phyloP scores from a whole-genome alignment of 2,329 filamentous ascomycete species.

The Nemania sp. region DNA sequence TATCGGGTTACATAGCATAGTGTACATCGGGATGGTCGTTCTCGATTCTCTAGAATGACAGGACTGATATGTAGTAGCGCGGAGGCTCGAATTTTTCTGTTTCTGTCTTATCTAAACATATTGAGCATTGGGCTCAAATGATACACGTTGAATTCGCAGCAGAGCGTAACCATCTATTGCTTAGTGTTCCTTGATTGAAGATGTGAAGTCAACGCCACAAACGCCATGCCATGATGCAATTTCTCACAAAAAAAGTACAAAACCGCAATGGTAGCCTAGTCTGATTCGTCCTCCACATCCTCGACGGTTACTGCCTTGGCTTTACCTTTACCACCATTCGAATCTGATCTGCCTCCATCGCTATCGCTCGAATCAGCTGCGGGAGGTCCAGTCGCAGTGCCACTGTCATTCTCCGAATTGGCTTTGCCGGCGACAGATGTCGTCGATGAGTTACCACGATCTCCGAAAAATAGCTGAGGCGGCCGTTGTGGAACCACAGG shows the following conservation, averaged over 20 bases:
- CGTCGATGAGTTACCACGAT: constrained; percentile 29
- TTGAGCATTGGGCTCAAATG: constrained; percentile 16
- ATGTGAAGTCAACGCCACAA: constrained; percentile 33
- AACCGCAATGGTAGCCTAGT: constrained; percentile 19
- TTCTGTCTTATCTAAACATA: constrained; percentile 1
- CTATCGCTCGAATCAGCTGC: constrained; percentile 16
- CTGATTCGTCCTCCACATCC: constrained; percentile 28
- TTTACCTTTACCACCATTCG: constrained; percentile 29
- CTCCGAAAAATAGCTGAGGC: constrained; percentile 51
- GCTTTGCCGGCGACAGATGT: constrained; percentile 8
- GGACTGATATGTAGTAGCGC: background rate
- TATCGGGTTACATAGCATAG: too few relatives aligned
- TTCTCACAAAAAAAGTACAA: constrained; percentile 33
- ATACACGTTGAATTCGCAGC: constrained; percentile 8
- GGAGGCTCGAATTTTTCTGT: constrained; percentile 8
- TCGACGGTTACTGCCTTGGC: constrained; percentile 37
- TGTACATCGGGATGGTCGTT: background rate
- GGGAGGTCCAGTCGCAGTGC: background rate
- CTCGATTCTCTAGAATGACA: background rate
- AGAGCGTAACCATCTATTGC: constrained; percentile 7
- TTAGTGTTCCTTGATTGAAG: constrained; percentile 1
- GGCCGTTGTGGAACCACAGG: constrained; percentile 55
- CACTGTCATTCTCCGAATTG: constrained; percentile 12
- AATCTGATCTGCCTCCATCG: constrained; percentile 28
- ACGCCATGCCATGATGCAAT: constrained; percentile 40